Conservation (phyloP, 1,284 basidiomycete species). For the Filobasidium uniguttulatum region DNA sequence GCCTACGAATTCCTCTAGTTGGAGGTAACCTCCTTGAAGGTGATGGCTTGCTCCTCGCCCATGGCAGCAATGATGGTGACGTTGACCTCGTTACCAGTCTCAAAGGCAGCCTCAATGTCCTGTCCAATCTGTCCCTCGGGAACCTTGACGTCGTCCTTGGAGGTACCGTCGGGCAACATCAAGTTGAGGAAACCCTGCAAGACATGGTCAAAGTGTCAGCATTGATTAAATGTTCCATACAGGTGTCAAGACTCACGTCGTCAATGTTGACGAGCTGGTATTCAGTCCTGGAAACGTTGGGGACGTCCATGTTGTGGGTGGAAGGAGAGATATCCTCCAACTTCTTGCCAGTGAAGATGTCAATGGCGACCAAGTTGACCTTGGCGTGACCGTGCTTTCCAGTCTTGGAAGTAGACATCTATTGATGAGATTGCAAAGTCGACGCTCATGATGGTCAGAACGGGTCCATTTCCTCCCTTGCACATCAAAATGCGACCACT, state of each 20-base stretch:
- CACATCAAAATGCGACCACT: background rate
- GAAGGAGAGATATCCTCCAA: conserved; percentile 97
- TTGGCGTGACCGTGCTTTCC: conserved; percentile 99
- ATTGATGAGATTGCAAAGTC: background rate
- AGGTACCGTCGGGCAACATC: conserved; percentile 64
- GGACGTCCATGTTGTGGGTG: conserved; percentile 67
- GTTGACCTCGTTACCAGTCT: conserved; percentile 64
- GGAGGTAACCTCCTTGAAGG: conserved; percentile 65
- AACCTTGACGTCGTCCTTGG: conserved; percentile 92
- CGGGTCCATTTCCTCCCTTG: background rate
- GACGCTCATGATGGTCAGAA: background rate
- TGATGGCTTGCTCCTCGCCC: conserved; percentile 65
- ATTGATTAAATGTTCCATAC: background rate
- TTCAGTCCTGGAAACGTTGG: conserved; percentile 82
- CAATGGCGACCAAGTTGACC: conserved; percentile 92
- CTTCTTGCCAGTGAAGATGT: conserved; percentile 96
- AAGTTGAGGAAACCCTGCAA: conserved; percentile 71
- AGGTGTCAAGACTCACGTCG: conserved; percentile 39
- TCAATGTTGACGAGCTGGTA: conserved; percentile 84
- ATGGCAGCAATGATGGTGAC: conserved; percentile 86
- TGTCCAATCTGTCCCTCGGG: conserved; percentile 75
- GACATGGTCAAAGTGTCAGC: background rate
- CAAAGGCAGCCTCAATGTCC: conserved; percentile 59
- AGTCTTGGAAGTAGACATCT: conserved; percentile 98
- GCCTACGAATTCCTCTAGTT: too few relatives aligned